phyloP scores from a whole-genome alignment of 768 basidiomycete genomes.

The Boletus huronensis region DNA sequence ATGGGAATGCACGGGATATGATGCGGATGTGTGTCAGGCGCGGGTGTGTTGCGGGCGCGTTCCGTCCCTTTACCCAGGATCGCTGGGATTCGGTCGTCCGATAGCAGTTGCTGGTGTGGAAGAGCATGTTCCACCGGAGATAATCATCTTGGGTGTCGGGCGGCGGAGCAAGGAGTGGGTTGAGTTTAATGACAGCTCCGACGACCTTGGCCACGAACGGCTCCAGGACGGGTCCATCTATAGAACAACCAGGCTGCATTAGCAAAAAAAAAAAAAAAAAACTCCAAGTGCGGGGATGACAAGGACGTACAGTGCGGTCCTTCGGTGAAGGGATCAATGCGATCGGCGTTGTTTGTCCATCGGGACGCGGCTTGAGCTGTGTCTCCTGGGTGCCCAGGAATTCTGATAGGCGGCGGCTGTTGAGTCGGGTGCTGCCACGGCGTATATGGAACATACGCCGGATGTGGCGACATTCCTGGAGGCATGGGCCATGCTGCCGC shows the following conservation, averaged over 20 bases:
- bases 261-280: slow-evolving; percentile 11
- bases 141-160: slow-evolving; percentile 43
- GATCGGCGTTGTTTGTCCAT: slow-evolving; percentile 30
- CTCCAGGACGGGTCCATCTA: slow-evolving; percentile 70
- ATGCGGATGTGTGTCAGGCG: slow-evolving; percentile 51
- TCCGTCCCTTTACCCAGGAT: slow-evolving; percentile 67
- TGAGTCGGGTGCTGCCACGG: slow-evolving; percentile 29
- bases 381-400: slow-evolving; percentile 23
- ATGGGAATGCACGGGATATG: slow-evolving; percentile 52
- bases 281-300: background rate
- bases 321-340: slow-evolving; percentile 37
- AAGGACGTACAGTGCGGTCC: slow-evolving; percentile 41
- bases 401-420: slow-evolving; percentile 22
- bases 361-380: slow-evolving; percentile 27
- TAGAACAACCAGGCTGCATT: slow-evolving; percentile 9
- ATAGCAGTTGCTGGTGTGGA: slow-evolving; percentile 54
- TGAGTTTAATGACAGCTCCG: slow-evolving; percentile 45
- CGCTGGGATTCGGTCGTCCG: slow-evolving; percentile 57
- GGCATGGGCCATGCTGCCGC: slow-evolving; percentile 25
- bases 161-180: slow-evolving; percentile 57
- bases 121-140: slow-evolving; percentile 76
- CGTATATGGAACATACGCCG: slow-evolving; percentile 19
- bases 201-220: slow-evolving; percentile 55
- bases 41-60: slow-evolving; percentile 63
- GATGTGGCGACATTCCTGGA: slow-evolving; percentile 25